Evolutionary conservation across 805 yeast genomes (phyloP).

Genomic region (Candida tammaniensis): DNA sequence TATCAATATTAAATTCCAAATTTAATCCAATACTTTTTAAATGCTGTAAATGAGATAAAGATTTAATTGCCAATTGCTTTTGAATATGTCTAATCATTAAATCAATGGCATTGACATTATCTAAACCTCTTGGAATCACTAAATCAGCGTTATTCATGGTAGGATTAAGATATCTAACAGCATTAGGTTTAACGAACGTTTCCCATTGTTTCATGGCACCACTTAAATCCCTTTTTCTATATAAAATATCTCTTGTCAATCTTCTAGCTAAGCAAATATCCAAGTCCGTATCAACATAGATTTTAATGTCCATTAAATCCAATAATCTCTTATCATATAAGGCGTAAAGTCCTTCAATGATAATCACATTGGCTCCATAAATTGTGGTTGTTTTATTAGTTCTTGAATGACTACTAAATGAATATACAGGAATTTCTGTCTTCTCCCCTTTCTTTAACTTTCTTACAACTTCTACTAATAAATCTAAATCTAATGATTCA

Average conservation of each 20-base stretch:
- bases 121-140: constrained; percentile 87
- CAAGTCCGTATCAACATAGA: constrained; percentile 90
- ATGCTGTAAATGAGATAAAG: constrained; percentile 63
- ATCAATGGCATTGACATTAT: constrained; percentile 75
- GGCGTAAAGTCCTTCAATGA: constrained; percentile 89
- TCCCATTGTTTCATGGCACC: constrained; percentile 92
- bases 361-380: constrained; percentile 91
- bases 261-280: constrained; percentile 91
- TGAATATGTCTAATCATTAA: constrained; percentile 77
- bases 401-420: constrained; percentile 66
- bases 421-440: constrained; percentile 46
- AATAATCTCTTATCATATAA: constrained; percentile 66
- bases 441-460: constrained; percentile 66
- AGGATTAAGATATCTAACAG: constrained; percentile 70
- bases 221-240: constrained; percentile 78
- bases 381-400: constrained; percentile 69
- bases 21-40: constrained; percentile 55
- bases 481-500: constrained; percentile 75
- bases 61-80: constrained; percentile 64
- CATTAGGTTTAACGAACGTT: constrained; percentile 86
- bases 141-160: constrained; percentile 80
- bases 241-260: constrained; percentile 78
- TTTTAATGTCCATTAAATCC: constrained; percentile 77
- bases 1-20: constrained; percentile 26
- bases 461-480: constrained; percentile 59